Evolutionary conservation across 805 yeast genomes (phyloP), one percentile per base, ranked within the genome.

Genomic region (Clavispora santaluciae): DNA sequence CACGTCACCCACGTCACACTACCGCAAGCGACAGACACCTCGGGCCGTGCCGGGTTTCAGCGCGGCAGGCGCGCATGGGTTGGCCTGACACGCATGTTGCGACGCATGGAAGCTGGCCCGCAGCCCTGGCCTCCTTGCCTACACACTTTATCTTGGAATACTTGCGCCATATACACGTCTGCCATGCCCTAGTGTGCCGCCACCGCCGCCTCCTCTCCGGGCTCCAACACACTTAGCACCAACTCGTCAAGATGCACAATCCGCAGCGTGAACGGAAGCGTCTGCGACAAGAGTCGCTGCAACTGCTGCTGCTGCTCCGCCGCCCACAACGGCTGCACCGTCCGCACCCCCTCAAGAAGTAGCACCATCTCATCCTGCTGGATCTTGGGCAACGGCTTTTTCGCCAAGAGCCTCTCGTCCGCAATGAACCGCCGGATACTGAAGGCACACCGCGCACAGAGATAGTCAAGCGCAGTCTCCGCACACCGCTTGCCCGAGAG

Each of bases 321-420:
- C 16, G 16, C 6, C 31, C 31, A 28, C 31, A 28, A 4, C 1
- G 20, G 31, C 10, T 43, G 48, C 3, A 50, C 29, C n/a, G 17
- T 22, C 24, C 28, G 17, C 4, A 79, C 49, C 0, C 85, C 83
- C 4, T 57, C 43, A 18, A 82, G 49, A 5, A 79, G 51, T 0
- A 65, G 51, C 10, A 48, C 46, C n/a, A 89, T 53, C 56, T 90
- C 98, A 5, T 64, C 60, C 40, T 76, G 76, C 49, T 86, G 87
- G 6, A 85, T 59, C 29, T 73, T 69, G 0, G 91, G 76, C 12
- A 85, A 64, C 1, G 97, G 97, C 39, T 75, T 75, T 22, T 59
- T 66, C 25, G 79, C 76, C 5, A 82, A 55, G 10, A 89, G 61
- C 23, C 70, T 74, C 38, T 72, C 75, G 48, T 85, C 89, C 12